Percentiles rank a stretch among this genome's conserved stretches.
Evolutionary conservation across 2,329 filamentous ascomycete species (phyloP).

Genomic region (Stachybotrys chartarum): DNA sequence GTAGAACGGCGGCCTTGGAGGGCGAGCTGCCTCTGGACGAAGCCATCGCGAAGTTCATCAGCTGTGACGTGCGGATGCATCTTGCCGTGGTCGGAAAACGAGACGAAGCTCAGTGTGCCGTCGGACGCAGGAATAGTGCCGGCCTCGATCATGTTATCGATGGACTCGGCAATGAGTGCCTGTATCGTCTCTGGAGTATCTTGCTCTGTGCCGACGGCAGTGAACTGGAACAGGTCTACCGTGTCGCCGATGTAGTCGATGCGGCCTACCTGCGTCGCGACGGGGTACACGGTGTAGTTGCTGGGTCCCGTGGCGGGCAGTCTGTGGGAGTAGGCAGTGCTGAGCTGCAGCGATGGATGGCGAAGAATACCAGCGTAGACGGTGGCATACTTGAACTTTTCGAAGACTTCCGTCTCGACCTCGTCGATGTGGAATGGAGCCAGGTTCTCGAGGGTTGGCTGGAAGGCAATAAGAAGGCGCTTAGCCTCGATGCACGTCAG

Average conservation of each 20-base stretch:
- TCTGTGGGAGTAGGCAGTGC: constrained; percentile 11
- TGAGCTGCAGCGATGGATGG: constrained; percentile 14
- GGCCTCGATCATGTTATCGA: constrained; percentile 17
- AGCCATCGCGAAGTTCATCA: constrained; percentile 26
- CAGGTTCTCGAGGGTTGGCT: constrained; percentile 13
- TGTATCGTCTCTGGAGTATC: constrained; percentile 10
- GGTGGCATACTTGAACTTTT: constrained; percentile 9
- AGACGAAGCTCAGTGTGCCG: constrained; percentile 19
- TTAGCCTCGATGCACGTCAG: constrained; percentile 13
- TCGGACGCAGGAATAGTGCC: constrained; percentile 10
- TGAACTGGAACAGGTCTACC: constrained; percentile 17
- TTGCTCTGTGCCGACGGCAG: constrained; percentile 13
- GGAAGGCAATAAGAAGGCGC: constrained; percentile 13
- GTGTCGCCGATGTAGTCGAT: constrained; percentile 18
- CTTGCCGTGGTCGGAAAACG: constrained; percentile 25
- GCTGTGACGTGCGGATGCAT: constrained; percentile 21
- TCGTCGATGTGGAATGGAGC: constrained; percentile 9
- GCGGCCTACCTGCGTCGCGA: constrained; percentile 11
- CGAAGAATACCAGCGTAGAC: constrained; percentile 16
- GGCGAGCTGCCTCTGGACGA: constrained; percentile 28
- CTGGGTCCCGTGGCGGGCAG: constrained; percentile 8
- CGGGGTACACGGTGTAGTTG: constrained; percentile 17
- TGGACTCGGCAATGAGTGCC: constrained; percentile 11
- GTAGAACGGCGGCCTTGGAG: constrained; percentile 34
- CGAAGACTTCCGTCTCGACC: constrained; percentile 11